phyloP scores from a whole-genome alignment of 352 stramenopile genomes.

The Pythium folliculosum region DNA sequence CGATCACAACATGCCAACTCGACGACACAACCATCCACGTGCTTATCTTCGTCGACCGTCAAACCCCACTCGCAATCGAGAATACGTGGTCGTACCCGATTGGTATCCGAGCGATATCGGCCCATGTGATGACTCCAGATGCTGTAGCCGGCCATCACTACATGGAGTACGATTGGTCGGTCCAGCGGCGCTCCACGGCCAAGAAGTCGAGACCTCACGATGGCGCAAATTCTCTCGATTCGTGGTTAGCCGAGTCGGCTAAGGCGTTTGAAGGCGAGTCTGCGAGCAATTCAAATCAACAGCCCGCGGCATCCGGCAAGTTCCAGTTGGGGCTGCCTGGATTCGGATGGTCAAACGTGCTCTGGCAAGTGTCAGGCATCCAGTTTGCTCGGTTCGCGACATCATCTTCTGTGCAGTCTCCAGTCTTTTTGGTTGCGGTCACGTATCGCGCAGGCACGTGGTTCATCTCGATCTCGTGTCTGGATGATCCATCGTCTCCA shows the following conservation, averaged over 20 bases:
- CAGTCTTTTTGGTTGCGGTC: slow-evolving; percentile 71
- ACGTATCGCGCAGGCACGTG: slow-evolving; percentile 72
- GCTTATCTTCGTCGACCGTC: slow-evolving; percentile 67
- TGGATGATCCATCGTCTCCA: slow-evolving; percentile 52
- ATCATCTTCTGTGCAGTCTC: slow-evolving; percentile 10
- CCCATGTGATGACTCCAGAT: slow-evolving; percentile 44
- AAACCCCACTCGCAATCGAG: slow-evolving; percentile 62
- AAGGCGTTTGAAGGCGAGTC: slow-evolving; percentile 10
- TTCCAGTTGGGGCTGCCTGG: slow-evolving; percentile 68
- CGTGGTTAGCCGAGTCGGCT: slow-evolving; percentile 42
- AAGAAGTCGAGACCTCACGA: not conserved
- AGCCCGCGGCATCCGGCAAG: slow-evolving; percentile 25
- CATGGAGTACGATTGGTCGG: slow-evolving; percentile 77
- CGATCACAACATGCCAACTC: slow-evolving; percentile 59
- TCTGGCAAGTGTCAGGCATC: slow-evolving; percentile 84
- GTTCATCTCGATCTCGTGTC: slow-evolving; percentile 61
- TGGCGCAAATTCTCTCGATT: slow-evolving; percentile 1
- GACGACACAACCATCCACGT: slow-evolving; percentile 53
- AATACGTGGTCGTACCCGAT: slow-evolving; percentile 63
- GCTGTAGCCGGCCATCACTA: slow-evolving; percentile 52
- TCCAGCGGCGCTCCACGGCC: slow-evolving; percentile 33
- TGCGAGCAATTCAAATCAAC: not conserved
- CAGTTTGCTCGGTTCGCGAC: slow-evolving; percentile 73
- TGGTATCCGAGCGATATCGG: slow-evolving; percentile 51
- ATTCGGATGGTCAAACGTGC: slow-evolving; percentile 74